Conservation (phyloP, 108 stramenopile species). For the Nitzschia sp. region DNA sequence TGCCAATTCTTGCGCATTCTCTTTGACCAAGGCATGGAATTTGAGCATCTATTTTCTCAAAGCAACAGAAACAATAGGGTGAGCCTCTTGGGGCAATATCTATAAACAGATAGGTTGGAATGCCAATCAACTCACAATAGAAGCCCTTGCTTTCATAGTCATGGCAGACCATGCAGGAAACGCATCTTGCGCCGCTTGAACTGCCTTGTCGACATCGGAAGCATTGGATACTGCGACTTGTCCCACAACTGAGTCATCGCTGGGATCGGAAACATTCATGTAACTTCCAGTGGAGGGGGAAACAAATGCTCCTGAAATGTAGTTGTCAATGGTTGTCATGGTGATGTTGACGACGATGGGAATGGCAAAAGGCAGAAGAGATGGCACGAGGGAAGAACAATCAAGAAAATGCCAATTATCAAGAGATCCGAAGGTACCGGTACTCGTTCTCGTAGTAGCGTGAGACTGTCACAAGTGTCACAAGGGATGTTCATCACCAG, state of each 20-base stretch:
- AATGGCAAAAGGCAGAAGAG: neutral
- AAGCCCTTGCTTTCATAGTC: constrained; percentile 85
- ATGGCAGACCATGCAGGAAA: constrained; percentile 69
- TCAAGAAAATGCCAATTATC: too few species aligned
- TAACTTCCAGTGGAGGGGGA: constrained; percentile 54
- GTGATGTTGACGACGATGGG: constrained; percentile 5
- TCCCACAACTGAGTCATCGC: constrained; percentile 50
- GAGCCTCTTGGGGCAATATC: too few species aligned
- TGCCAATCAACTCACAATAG: constrained; percentile 33
- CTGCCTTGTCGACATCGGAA: constrained; percentile 77
- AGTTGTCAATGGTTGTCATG: constrained; percentile 52
- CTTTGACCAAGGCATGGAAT: constrained; percentile 81
- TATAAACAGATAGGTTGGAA: neutral
- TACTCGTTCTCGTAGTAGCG: too few species aligned
- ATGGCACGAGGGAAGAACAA: neutral
- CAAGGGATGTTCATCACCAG: too few species aligned
- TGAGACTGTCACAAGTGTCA: too few species aligned
- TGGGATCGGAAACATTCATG: constrained; percentile 59
- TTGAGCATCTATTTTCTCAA: constrained; percentile 65
- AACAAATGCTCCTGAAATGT: constrained; percentile 56
- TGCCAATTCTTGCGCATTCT: constrained; percentile 84
- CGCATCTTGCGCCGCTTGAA: constrained; percentile 70
- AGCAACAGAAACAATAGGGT: too few species aligned
- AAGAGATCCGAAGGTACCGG: too few species aligned
- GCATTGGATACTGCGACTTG: constrained; percentile 61